Conservation (phyloP, 1,284 basidiomycete species). For the Microbotryum lychnidis-dioicae region DNA sequence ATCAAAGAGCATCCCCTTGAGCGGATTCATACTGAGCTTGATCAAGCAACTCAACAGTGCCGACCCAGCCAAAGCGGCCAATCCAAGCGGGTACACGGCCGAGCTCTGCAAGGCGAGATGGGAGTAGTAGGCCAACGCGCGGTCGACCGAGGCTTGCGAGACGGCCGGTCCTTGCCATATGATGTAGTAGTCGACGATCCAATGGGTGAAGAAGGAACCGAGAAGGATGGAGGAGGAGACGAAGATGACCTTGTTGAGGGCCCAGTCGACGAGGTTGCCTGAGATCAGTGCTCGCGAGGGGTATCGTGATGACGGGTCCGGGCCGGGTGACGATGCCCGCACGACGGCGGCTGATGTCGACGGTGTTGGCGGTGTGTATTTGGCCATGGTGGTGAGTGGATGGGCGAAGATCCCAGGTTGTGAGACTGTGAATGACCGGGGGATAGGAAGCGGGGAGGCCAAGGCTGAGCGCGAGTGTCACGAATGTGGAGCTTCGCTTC, state of each 20-base stretch:
- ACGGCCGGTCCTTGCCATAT: constrained; percentile 18
- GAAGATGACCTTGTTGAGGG: constrained; percentile 17
- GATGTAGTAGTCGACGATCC: constrained; percentile 15
- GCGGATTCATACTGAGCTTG: constrained; percentile 17
- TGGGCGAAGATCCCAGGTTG: too few species aligned
- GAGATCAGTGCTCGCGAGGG: too few species aligned
- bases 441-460: too few species aligned
- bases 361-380: too few species aligned
- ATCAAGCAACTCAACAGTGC: not conserved
- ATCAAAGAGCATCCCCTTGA: constrained; percentile 22
- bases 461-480: too few species aligned
- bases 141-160: not conserved
- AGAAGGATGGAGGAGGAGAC: constrained; percentile 11
- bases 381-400: too few species aligned
- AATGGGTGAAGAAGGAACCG: constrained; percentile 17
- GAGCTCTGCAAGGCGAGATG: constrained; percentile 12
- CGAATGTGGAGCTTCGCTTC: too few species aligned
- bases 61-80: constrained; percentile 5
- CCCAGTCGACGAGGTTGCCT: not conserved
- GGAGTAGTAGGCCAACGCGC: constrained; percentile 18
- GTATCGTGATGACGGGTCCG: too few species aligned
- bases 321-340: too few species aligned
- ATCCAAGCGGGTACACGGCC: constrained; percentile 7
- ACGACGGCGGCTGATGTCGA: too few species aligned
- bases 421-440: too few species aligned